A percentile compares a stretch with the other conserved stretches of the same genome.
Conservation (phyloP, 345 rosid genomes). For the Limnanthes douglasii region DNA sequence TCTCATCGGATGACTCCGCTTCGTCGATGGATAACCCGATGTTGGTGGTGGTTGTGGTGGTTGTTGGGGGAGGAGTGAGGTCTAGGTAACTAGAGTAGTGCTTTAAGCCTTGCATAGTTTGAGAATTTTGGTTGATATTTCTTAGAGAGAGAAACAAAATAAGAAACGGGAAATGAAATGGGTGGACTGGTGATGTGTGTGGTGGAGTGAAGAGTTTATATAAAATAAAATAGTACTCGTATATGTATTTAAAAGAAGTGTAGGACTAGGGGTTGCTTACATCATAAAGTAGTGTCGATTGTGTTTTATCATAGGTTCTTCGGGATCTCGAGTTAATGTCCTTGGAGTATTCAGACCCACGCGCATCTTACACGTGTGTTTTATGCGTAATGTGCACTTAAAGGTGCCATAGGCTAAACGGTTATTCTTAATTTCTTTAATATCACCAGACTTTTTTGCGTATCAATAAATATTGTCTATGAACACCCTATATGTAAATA, state of each 20-base stretch:
- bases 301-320: too few species aligned
- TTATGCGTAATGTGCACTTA: too few species aligned
- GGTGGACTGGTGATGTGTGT: constrained; percentile 17
- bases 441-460: too few species aligned
- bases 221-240: constrained; percentile 5
- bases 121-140: background rate
- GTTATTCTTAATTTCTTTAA: too few species aligned
- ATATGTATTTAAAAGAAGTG: constrained; percentile 7
- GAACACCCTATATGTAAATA: too few species aligned
- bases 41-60: constrained; percentile 14
- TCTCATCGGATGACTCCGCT: constrained; percentile 49
- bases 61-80: constrained; percentile 26
- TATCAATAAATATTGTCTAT: too few species aligned
- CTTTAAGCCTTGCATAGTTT: constrained; percentile 61
- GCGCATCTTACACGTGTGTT: too few species aligned
- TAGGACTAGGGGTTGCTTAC: constrained; percentile 37
- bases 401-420: too few species aligned
- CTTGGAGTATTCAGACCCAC: too few species aligned
- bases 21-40: constrained; percentile 56
- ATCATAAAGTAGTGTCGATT: constrained; percentile 37
- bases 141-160: constrained; percentile 1
- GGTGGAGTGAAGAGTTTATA: constrained; percentile 11
- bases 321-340: too few species aligned
- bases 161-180: constrained; percentile 4
- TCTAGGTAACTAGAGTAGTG: constrained; percentile 34